Percentiles rank a stretch among this genome's conserved stretches.
Conservation (phyloP, 1,284 basidiomycete genomes). For the Somion occarium region DNA sequence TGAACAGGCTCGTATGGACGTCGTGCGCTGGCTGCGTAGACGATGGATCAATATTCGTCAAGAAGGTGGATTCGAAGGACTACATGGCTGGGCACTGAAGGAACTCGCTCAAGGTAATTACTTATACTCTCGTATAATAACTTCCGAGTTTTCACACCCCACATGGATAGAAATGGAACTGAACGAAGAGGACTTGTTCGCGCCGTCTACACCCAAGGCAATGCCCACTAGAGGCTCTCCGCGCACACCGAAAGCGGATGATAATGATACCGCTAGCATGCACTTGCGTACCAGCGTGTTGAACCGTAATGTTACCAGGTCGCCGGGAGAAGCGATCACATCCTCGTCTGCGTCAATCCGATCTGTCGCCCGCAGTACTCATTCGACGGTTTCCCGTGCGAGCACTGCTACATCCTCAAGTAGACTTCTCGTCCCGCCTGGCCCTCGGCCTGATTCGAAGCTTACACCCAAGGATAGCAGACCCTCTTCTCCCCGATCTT, state of each 20-base stretch:
- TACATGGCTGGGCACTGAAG: constrained; percentile 84
- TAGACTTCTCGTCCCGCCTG: constrained; percentile 20
- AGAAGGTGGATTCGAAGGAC: constrained; percentile 72
- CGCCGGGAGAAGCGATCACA: constrained; percentile 18
- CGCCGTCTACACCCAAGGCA: constrained; percentile 18
- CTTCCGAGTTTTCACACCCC: not conserved
- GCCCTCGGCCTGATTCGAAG: constrained; percentile 60
- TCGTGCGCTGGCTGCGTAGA: constrained; percentile 63
- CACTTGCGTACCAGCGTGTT: constrained; percentile 55
- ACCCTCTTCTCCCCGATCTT: constrained; percentile 9
- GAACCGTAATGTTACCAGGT: constrained; percentile 37
- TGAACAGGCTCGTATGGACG: constrained; percentile 65
- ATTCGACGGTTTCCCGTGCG: constrained; percentile 28
- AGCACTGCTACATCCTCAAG: constrained; percentile 18
- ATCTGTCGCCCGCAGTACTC: constrained; percentile 41
- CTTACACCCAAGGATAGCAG: constrained; percentile 39
- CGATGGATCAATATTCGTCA: constrained; percentile 77
- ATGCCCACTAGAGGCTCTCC: constrained; percentile 10
- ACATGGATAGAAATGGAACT: constrained; percentile 71
- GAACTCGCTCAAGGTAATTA: constrained; percentile 79
- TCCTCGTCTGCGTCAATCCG: constrained; percentile 39
- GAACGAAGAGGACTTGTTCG: constrained; percentile 66
- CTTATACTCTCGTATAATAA: constrained; percentile 15
- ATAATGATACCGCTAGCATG: constrained; percentile 41
- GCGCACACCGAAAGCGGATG: constrained; percentile 19